phyloP scores from a whole-genome alignment of 2,329 filamentous ascomycete species.

The Neophaeococcomyces aloes region DNA sequence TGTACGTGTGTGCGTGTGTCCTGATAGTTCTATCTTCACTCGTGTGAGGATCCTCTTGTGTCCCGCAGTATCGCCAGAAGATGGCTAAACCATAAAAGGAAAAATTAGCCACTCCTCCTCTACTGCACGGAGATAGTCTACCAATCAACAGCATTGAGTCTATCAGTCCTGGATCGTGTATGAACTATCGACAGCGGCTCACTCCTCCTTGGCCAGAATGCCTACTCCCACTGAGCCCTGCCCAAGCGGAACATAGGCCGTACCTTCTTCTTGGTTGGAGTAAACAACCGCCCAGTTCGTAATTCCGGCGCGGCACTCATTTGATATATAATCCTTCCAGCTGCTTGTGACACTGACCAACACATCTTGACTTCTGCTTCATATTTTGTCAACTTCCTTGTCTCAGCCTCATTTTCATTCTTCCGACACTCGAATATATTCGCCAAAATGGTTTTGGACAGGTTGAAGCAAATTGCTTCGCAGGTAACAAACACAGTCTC shows the following conservation, averaged over 20 bases:
- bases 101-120: neutral
- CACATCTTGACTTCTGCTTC: no score
- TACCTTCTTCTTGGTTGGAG: neutral
- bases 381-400: no score
- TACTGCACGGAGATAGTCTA: neutral
- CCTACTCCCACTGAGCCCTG: neutral
- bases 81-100: neutral
- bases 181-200: neutral
- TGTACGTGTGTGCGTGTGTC: no score
- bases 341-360: no score
- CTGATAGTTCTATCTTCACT: no score
- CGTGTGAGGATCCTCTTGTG: no score
- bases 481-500: constrained; percentile 48
- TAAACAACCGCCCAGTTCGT: no score
- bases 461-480: constrained; percentile 52
- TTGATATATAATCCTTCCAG: no score
- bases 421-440: neutral
- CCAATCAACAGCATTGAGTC: neutral
- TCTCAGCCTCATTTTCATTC: neutral
- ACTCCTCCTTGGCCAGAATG: neutral
- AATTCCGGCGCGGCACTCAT: no score
- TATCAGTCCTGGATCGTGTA: neutral
- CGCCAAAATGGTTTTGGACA: constrained; percentile 48
- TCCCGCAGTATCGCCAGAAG: no score
- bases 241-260: neutral